Evolutionary conservation across 1,284 basidiomycete genomes (phyloP).

Genomic region (Erythrobasidium hasegawianum): DNA sequence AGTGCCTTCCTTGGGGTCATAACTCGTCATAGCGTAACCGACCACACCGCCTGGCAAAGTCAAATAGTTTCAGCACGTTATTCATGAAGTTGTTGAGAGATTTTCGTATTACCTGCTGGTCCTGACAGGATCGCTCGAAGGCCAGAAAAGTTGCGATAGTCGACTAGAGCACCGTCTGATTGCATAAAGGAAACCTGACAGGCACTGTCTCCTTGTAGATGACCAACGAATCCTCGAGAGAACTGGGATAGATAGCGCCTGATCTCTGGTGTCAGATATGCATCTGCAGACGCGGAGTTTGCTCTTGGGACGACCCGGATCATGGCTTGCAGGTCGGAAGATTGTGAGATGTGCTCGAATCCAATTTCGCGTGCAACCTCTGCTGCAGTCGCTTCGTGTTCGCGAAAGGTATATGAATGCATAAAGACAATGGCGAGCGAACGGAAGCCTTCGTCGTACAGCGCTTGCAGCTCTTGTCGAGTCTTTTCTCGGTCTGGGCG

Average conservation of each 20-base stretch:
- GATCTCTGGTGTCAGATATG: slow-evolving; percentile 89
- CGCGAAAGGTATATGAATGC: slow-evolving; percentile 86
- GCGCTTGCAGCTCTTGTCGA: slow-evolving; percentile 58
- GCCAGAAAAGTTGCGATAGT: slow-evolving; percentile 76
- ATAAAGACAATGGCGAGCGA: slow-evolving; percentile 83
- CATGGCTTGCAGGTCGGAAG: slow-evolving; percentile 66
- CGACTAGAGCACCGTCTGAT: slow-evolving; percentile 77
- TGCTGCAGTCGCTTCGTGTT: slow-evolving; percentile 65
- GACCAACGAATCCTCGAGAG: slow-evolving; percentile 47
- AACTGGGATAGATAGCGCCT: slow-evolving; percentile 49
- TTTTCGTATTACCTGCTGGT: too few species aligned
- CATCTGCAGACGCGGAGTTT: slow-evolving; percentile 87
- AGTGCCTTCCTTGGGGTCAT: slow-evolving; percentile 60
- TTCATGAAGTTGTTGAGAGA: too few species aligned
- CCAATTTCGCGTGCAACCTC: slow-evolving; percentile 70
- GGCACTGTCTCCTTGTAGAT: slow-evolving; percentile 43
- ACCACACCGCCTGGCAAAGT: slow-evolving; percentile 90
- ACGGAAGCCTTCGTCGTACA: slow-evolving; percentile 73
- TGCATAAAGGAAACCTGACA: slow-evolving; percentile 67
- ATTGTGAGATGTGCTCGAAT: slow-evolving; percentile 82
- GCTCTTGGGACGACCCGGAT: slow-evolving; percentile 79
- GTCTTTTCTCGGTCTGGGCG: slow-evolving; percentile 51
- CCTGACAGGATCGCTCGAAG: slow-evolving; percentile 71
- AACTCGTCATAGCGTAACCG: slow-evolving; percentile 76
- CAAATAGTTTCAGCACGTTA: too few species aligned